Percentiles rank a stretch among this genome's conserved stretches.
phyloP scores from a whole-genome alignment of 768 basidiomycete genomes.

The Amanita rimosa region DNA sequence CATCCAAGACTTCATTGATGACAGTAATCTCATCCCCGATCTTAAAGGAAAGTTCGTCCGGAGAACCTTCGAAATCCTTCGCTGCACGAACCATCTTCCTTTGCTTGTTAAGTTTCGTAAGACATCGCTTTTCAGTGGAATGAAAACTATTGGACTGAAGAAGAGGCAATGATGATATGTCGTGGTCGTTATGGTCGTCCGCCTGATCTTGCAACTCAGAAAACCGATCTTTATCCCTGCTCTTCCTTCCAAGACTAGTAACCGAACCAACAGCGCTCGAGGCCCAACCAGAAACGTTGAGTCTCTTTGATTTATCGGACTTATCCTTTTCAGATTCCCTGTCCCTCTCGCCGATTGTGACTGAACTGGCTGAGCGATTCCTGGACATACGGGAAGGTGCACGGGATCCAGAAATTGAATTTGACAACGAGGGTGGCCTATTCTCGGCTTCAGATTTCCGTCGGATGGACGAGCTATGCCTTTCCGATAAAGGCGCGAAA shows the following conservation, averaged over 20 bases:
- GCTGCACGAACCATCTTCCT: conserved; percentile 55
- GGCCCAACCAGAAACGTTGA: conserved; percentile 54
- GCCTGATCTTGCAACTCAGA: conserved; percentile 40
- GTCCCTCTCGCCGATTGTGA: conserved; percentile 24
- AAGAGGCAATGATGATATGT: conserved; percentile 11
- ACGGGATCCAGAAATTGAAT: conserved; percentile 29
- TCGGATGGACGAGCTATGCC: conserved; percentile 17
- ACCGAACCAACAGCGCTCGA: conserved; percentile 53
- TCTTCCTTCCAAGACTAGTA: conserved; percentile 35
- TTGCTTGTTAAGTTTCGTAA: conserved; percentile 38
- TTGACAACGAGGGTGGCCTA: conserved; percentile 30
- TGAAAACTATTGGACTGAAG: too few species aligned
- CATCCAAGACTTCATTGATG: conserved; percentile 72
- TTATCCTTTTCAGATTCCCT: conserved; percentile 23
- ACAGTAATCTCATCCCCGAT: conserved; percentile 69
- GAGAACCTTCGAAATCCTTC: conserved; percentile 63
- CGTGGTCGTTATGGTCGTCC: conserved; percentile 17
- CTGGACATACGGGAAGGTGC: conserved; percentile 50
- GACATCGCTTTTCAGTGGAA: conserved; percentile 19
- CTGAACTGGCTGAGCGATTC: conserved; percentile 50
- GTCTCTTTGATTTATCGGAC: conserved; percentile 22
- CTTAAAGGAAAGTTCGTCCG: conserved; percentile 71
- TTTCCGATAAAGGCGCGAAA: conserved; percentile 10
- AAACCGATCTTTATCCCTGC: conserved; percentile 36
- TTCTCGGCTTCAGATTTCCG: conserved; percentile 16